Evolutionary conservation across 306 rosid species (phyloP).

Genomic region (Arachis hypogaea): DNA sequence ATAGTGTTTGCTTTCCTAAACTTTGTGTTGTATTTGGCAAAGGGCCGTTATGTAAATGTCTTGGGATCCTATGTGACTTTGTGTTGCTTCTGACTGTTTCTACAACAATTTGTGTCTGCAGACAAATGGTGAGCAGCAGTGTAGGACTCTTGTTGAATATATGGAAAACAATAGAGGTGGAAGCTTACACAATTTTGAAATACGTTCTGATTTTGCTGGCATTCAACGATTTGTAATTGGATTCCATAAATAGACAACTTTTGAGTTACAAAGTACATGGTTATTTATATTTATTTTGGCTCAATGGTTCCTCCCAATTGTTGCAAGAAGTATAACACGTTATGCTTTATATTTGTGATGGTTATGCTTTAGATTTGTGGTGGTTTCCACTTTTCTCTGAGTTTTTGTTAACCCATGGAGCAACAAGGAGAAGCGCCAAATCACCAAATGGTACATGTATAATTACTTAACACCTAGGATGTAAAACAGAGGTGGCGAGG

Average conservation of each 20-base stretch:
- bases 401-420: too few species aligned
- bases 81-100: slow-evolving; percentile 36
- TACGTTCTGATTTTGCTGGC: slow-evolving; percentile 70
- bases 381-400: too few species aligned
- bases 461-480: too few species aligned
- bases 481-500: too few species aligned
- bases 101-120: slow-evolving; percentile 42
- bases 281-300: not conserved
- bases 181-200: slow-evolving; percentile 57
- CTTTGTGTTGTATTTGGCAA: not conserved
- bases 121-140: slow-evolving; percentile 90
- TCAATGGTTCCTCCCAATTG: not conserved
- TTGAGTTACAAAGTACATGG: slow-evolving; percentile 22
- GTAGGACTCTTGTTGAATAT: slow-evolving; percentile 65
- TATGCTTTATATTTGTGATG: not conserved
- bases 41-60: not conserved
- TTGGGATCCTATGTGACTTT: not conserved
- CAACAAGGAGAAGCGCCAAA: too few species aligned
- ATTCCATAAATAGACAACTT: slow-evolving; percentile 47
- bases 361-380: not conserved
- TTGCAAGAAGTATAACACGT: too few species aligned
- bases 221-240: slow-evolving; percentile 78
- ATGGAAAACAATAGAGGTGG: slow-evolving; percentile 56
- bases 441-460: too few species aligned
- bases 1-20: not conserved